phyloP scores from a whole-genome alignment of 192 early-diverging fungal species.

The Oehlia diaphana region DNA sequence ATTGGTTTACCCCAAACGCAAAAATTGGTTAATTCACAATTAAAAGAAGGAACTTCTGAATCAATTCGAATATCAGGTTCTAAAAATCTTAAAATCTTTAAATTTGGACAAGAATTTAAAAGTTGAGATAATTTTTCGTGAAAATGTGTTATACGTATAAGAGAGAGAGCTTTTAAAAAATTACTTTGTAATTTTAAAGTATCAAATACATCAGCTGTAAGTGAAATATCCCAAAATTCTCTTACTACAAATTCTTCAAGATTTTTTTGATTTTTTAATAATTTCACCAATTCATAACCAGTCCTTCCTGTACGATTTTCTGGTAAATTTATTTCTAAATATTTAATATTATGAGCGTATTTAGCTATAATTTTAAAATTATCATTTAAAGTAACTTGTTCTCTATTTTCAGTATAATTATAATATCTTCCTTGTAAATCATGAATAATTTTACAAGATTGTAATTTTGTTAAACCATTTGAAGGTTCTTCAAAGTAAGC shows the following conservation, averaged over 20 bases:
- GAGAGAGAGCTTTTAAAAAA: background rate
- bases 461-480: background rate
- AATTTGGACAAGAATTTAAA: background rate
- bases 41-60: background rate
- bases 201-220: background rate
- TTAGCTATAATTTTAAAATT: background rate
- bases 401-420: background rate
- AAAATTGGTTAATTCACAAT: background rate
- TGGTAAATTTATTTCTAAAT: background rate
- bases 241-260: background rate
- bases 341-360: background rate
- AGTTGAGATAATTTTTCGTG: background rate
- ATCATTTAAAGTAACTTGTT: background rate
- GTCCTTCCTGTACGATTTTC: background rate
- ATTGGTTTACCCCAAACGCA: background rate
- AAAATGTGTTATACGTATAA: background rate
- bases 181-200: background rate
- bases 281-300: background rate
- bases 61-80: background rate
- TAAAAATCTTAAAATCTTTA: background rate
- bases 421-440: background rate
- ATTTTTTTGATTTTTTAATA: background rate
- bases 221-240: background rate
- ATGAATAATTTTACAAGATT: background rate
- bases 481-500: background rate